A percentile compares a stretch with the other conserved stretches of the same genome.
Conservation (phyloP, 345 rosid species). For the Pistacia atlantica region DNA sequence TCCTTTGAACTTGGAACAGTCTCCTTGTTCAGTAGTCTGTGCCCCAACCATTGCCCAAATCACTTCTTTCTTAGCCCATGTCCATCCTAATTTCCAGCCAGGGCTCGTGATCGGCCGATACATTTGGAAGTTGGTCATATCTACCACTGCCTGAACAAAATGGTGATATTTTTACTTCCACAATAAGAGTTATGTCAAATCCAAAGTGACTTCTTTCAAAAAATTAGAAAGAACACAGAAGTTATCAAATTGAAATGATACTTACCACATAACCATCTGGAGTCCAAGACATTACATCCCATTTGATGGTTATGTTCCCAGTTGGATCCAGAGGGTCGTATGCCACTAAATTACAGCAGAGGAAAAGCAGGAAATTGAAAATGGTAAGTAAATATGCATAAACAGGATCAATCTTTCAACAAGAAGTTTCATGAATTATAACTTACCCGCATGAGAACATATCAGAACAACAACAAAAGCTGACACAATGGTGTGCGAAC, state of each 20-base stretch:
- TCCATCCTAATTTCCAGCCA: constrained; percentile 55
- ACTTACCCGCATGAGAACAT: too few species aligned
- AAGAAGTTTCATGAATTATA: too few species aligned
- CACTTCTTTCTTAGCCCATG: constrained; percentile 50
- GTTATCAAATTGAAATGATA: background rate
- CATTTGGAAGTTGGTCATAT: constrained; percentile 43
- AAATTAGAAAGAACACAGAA: background rate
- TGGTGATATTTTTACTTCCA: too few species aligned
- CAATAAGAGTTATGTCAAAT: background rate
- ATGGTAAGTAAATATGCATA: background rate
- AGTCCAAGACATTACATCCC: constrained; percentile 36
- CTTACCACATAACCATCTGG: constrained; percentile 32
- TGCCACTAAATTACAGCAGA: constrained; percentile 10
- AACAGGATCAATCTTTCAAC: background rate
- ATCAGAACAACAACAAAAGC: too few species aligned
- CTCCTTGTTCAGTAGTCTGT: constrained; percentile 50
- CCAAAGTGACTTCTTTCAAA: background rate
- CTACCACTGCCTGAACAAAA: constrained; percentile 41
- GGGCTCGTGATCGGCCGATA: constrained; percentile 46
- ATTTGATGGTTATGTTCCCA: constrained; percentile 32
- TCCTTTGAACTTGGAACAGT: constrained; percentile 52
- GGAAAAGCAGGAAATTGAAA: background rate
- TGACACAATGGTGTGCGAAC: too few species aligned
- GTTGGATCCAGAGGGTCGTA: constrained; percentile 29
- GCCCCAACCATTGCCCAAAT: constrained; percentile 52